Evolutionary conservation across 495 filamentous ascomycete species (phyloP).

Genomic region (Penicillium arizonense): DNA sequence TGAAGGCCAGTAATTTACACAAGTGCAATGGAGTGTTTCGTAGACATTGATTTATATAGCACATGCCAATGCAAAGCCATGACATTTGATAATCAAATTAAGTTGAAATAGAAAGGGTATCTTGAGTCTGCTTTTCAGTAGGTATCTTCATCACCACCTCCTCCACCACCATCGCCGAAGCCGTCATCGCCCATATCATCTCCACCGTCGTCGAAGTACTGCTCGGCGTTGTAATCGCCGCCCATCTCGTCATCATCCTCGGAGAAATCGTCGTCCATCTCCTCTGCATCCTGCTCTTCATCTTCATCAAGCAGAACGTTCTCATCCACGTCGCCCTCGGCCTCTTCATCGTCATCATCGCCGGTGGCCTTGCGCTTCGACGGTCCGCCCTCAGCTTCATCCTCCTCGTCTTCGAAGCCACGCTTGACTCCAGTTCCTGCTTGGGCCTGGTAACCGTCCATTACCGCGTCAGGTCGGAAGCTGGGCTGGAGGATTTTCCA

Average conservation of each 20-base stretch:
- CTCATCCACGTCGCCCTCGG: slow-evolving; percentile 33
- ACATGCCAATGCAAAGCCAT: not conserved
- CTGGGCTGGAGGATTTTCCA: slow-evolving; percentile 50
- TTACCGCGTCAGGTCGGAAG: slow-evolving; percentile 35
- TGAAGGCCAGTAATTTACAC: too few species aligned
- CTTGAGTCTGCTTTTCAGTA: slow-evolving; percentile 35
- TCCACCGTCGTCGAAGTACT: slow-evolving; percentile 64
- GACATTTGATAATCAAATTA: slow-evolving; percentile 5
- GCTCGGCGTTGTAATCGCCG: slow-evolving; percentile 62
- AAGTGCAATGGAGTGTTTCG: too few species aligned
- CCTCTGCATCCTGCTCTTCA: slow-evolving; percentile 49
- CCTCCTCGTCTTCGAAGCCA: slow-evolving; percentile 48
- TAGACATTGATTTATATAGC: not conserved
- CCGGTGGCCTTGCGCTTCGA: slow-evolving; percentile 24
- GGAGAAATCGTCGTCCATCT: slow-evolving; percentile 56
- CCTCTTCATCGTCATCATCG: slow-evolving; percentile 38
- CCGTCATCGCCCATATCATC: slow-evolving; percentile 55
- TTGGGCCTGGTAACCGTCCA: slow-evolving; percentile 30
- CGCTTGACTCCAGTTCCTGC: slow-evolving; percentile 31
- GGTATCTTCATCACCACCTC: slow-evolving; percentile 48
- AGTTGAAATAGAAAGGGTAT: slow-evolving; percentile 35
- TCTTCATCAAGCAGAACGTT: slow-evolving; percentile 41
- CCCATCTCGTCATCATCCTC: slow-evolving; percentile 58
- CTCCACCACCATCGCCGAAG: slow-evolving; percentile 49
- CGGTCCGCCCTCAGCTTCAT: slow-evolving; percentile 36